Conservation (phyloP, 192 early-diverging fungal species). For the Linnemannia hyalina region DNA sequence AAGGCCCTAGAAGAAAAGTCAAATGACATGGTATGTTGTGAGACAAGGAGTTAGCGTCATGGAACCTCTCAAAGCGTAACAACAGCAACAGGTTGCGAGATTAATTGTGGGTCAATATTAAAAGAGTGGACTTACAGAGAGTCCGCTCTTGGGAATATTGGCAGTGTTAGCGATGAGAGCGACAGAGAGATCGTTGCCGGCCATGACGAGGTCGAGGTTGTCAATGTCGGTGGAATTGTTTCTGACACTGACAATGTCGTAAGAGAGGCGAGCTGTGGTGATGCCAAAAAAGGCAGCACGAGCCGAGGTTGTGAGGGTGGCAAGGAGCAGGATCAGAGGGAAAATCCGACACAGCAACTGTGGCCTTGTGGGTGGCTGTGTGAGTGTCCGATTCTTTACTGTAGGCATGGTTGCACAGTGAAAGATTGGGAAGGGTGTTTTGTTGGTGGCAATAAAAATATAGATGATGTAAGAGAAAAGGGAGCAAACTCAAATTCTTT, state of each 20-base stretch:
- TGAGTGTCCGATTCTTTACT: not conserved
- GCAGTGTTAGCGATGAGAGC: slow-evolving; percentile 29
- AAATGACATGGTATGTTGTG: not conserved
- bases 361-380: not conserved
- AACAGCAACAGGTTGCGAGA: not conserved
- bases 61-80: not conserved
- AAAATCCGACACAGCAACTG: not conserved
- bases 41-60: not conserved
- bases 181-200: slow-evolving; percentile 19
- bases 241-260: slow-evolving; percentile 35
- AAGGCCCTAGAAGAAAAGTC: slow-evolving; percentile 18
- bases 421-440: not conserved
- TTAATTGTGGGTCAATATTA: not conserved
- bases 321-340: not conserved
- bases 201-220: slow-evolving; percentile 15
- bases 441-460: slow-evolving; percentile 12
- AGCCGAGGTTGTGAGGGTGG: not conserved
- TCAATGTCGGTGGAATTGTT: not conserved
- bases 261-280: slow-evolving; percentile 9
- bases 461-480: not conserved
- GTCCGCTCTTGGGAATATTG: slow-evolving; percentile 20
- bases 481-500: not conserved
- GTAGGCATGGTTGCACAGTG: not conserved
- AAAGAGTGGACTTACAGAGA: slow-evolving; percentile 18
- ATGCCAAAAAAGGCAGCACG: slow-evolving; percentile 32